Evolutionary conservation across 495 filamentous ascomycete genomes (phyloP).

Genomic region (Penicillium ucsense): DNA sequence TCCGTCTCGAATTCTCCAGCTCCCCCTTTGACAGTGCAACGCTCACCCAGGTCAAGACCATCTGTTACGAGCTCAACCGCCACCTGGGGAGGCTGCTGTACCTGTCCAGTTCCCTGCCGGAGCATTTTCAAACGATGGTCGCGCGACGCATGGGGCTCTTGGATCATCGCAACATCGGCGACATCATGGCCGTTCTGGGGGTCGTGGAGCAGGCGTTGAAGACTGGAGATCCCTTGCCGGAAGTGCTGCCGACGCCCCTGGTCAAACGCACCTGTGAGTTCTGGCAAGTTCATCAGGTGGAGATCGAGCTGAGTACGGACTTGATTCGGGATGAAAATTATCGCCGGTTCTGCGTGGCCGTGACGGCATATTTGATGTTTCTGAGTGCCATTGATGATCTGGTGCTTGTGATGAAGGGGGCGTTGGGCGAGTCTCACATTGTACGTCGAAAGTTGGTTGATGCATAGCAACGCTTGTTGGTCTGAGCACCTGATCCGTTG

Average conservation of each 20-base stretch:
- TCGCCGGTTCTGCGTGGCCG: conserved; percentile 30
- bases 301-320: conserved; percentile 17
- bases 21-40: conserved; percentile 30
- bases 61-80: conserved; percentile 30
- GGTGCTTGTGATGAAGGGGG: conserved; percentile 33
- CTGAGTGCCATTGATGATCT: conserved; percentile 28
- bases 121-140: conserved; percentile 18
- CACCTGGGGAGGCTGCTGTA: conserved; percentile 24
- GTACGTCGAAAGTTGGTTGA: conserved; percentile 19
- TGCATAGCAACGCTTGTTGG: not conserved
- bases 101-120: conserved; percentile 26
- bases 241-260: conserved; percentile 31
- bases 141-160: conserved; percentile 23
- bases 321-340: conserved; percentile 28
- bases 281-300: conserved; percentile 14
- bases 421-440: conserved; percentile 33
- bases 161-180: conserved; percentile 30
- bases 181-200: conserved; percentile 33
- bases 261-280: conserved; percentile 25
- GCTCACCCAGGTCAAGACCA: conserved; percentile 21
- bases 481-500: no score
- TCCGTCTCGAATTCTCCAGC: conserved; percentile 33
- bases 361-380: conserved; percentile 30
- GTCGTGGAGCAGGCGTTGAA: conserved; percentile 32
- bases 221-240: conserved; percentile 32